phyloP scores from a whole-genome alignment of 2,329 filamentous ascomycete genomes.

The Sclerotinia sclerotiorum region DNA sequence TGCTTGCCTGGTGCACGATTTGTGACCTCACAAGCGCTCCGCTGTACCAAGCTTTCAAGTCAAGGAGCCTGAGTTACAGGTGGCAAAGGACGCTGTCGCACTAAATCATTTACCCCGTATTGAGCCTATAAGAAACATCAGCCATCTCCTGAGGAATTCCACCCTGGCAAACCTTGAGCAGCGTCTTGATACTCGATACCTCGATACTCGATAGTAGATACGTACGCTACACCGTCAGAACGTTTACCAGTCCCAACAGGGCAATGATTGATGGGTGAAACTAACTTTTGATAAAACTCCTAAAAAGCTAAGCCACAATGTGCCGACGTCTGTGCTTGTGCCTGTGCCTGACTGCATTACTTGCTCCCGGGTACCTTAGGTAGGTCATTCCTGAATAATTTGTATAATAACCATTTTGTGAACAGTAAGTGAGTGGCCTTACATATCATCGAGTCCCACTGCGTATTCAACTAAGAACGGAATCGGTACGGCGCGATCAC shows the following conservation, averaged over 20 bases:
- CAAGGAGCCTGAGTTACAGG: conserved; percentile 7
- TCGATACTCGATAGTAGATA: conserved; percentile 1
- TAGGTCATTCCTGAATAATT: conserved; percentile 13
- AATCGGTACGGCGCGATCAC: background rate
- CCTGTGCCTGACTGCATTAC: conserved; percentile 11
- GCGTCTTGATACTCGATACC: conserved; percentile 10
- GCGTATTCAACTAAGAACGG: conserved; percentile 7
- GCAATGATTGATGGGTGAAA: conserved; percentile 3
- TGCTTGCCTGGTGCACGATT: conserved; percentile 13
- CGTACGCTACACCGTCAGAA: conserved; percentile 14
- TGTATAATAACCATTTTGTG: conserved; percentile 16
- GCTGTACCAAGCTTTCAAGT: background rate
- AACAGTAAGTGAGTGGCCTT: conserved; percentile 19
- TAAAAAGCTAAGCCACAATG: conserved; percentile 22
- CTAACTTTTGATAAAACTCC: conserved; percentile 3
- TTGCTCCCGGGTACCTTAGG: background rate
- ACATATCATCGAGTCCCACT: conserved; percentile 3
- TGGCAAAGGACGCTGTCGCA: conserved; percentile 14
- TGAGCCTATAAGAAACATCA: conserved; percentile 12
- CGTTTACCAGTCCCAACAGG: background rate
- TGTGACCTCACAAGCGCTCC: conserved; percentile 11
- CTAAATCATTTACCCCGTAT: conserved; percentile 9
- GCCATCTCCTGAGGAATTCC: conserved; percentile 5
- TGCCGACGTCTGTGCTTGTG: conserved; percentile 5
- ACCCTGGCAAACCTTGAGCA: conserved; percentile 10